Base-by-base conservation (phyloP, 225 moss, liverwort and hornwort genomes). In the Physcomitrium patens region DNA sequence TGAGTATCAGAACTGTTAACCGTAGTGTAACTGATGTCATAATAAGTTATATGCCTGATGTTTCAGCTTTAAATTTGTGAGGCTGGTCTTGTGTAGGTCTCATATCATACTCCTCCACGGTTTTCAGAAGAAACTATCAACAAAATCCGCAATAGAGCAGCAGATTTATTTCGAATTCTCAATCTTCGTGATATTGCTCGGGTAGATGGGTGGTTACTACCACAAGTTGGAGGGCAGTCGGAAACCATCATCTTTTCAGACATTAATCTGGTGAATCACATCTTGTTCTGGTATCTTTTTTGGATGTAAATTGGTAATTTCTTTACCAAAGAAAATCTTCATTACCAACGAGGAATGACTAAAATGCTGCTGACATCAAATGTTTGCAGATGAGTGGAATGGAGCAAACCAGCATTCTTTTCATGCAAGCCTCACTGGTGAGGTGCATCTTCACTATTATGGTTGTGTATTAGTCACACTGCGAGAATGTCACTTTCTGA, bases 401-500 rank as follows among this genome's bases (percentile, higher is more conserved):
- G 96, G 96, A 97, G 91, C 96, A 97, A 80, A 97, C 96, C 57
- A 97, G 96, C 83, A 91, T 97, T 71, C 78, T 97, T 10, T 97
- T 97, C 75, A 91, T 94, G 81, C 96, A 97, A 85, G 92, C 92
- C 79, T 91, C 96, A 41, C 88, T 86, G 90, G 95, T 95, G 74
- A 72, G 69, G 59, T 67, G 19, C 51, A 8, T 48, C 13, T 75
- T 27, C 22, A 26, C 28, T 18, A 65, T 44, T 19, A 31, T 75
- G 46, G 10, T 69, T 49, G 45, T 71, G 59, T 65, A 26, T 44
- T 7, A 37, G 41, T 27, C 47, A 65, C 31, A 59, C 64, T 17
- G 24, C 60, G 49, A 27, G 22, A 77, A 44, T 18, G 9, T 49
- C 12, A 37, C 16, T 58, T 75, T 54, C 16, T 69, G 65, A 78